Evolutionary conservation across 805 yeast genomes (phyloP), one percentile per base, ranked within the genome.

Genomic region (Saccharomyces jurei): DNA sequence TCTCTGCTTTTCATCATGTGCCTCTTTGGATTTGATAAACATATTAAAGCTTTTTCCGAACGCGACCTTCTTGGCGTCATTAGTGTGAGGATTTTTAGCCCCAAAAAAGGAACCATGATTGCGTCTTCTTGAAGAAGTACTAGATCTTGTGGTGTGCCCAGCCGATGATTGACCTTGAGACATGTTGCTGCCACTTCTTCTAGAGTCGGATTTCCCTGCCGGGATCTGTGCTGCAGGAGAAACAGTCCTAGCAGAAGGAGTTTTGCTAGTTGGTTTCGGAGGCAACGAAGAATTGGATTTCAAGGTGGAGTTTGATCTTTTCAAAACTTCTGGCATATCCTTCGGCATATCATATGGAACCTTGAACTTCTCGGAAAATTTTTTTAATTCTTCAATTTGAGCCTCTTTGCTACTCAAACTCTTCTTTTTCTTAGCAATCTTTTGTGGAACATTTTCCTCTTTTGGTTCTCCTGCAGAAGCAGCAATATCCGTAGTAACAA

Each of bases 311-410:
- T 61, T 36, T 49, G 51, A 27, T 10, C 32, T 29, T 14, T 51
- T 53, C 50, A 48, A 49, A 50, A 63, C 60, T 17, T 61, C 60
- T 49, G 61, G 63, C 63, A 68, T 64, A 49, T 68, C 72, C 28
- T 63, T 69, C 25, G 95, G 92, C 58, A 75, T 71, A 50, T 73
- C 73, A 36, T 80, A 81, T 2, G 86, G 86, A 30, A 90, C 81
- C 69, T 88, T 88, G 70, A 89, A 87, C 60, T 81, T 86, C 50
- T 87, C 89, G 44, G 95, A 81, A 66, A 91, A 90, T 64, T 87
- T 88, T 58, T 81, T 82, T 54, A 89, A 74, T 10, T 87, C 81
- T 58, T 83, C 83, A 58, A 86, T 78, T 66, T 85, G 89, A 58
- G 81, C 80, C 65, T 82, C 69, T 66, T 82, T 78, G 41, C 54